A percentile compares a stretch with the other conserved stretches of the same genome.
These are phyloP conservation scores for Phytophthora citrophthora DNA, from an alignment of 352 stramenopile genomes.

Conservation along the genomic window DNA sequence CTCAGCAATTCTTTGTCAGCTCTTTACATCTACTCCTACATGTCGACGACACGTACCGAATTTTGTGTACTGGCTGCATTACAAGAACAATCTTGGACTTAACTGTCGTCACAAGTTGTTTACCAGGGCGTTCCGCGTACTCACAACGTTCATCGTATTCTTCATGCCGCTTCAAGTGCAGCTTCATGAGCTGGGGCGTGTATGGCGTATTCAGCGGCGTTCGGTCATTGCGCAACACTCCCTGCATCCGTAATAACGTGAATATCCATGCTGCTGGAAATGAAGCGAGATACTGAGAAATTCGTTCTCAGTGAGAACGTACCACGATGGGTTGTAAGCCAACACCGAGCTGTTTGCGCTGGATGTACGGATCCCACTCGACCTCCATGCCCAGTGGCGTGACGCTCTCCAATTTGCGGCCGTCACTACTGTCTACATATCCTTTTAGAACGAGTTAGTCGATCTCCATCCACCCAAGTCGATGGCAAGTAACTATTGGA, in stretches of 20 bases:
- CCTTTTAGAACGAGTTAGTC: constrained; percentile 11
- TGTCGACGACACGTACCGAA: constrained; percentile 41
- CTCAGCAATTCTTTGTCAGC: constrained; percentile 24
- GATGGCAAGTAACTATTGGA: constrained; percentile 1
- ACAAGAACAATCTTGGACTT: constrained; percentile 50
- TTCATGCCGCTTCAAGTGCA: constrained; percentile 72
- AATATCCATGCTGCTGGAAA: constrained; percentile 4
- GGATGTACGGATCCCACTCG: constrained; percentile 66
- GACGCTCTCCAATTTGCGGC: constrained; percentile 33
- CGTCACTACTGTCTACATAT: constrained; percentile 30
- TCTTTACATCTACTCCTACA: constrained; percentile 14
- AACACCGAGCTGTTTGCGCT: constrained; percentile 54
- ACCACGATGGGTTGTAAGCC: constrained; percentile 56
- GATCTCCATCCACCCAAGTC: constrained; percentile 6
- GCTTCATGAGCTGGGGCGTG: constrained; percentile 85
- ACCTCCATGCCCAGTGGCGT: constrained; percentile 42
- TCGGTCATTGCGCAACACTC: constrained; percentile 70
- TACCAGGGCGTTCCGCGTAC: constrained; percentile 29
- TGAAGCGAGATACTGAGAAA: not conserved
- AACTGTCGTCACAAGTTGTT: constrained; percentile 49
- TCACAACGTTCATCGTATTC: constrained; percentile 53
- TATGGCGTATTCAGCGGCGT: constrained; percentile 87
- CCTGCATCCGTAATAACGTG: constrained; percentile 31
- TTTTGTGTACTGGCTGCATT: constrained; percentile 51
- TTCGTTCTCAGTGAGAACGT: not conserved